Base-by-base conservation (phyloP, 805 yeast genomes). In the Suhomyces prunicola region DNA sequence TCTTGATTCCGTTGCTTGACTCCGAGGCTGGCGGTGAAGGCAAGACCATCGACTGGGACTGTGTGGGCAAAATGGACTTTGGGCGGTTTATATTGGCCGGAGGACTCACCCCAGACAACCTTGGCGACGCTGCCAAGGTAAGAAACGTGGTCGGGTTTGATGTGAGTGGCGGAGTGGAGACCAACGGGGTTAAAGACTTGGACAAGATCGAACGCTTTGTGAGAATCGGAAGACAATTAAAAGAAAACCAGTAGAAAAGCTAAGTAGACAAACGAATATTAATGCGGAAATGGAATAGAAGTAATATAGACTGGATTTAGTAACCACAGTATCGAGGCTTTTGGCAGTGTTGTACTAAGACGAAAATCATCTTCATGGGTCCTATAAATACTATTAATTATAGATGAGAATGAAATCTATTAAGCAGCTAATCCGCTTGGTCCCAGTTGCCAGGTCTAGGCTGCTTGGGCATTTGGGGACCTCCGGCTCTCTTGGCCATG, bases 401-500 rank as follows among this genome's bases (percentile, higher is more conserved):
- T n/a, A n/a, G n/a, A n/a, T n/a, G n/a, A n/a, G n/a, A n/a, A n/a
- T n/a, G n/a, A n/a, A n/a, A n/a, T n/a, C n/a, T n/a, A n/a, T n/a
- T n/a, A n/a, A n/a, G n/a, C n/a, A n/a, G n/a, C n/a, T n/a, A 90
- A 73, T 92, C 97, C 55, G 81, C 97, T 72, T 87, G 94, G 67
- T 91, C 97, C 97, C 97, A 91, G 75, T 90, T 91, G 56, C 97
- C 97, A 46, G 94, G 93, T 70, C 84, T 85, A 60, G 86, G 87
- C 66, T 88, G 96, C 62, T 73, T 68, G 33, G 97, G 97, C 81
- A 91, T 86, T 31, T 77, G 85, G 47, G 99, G 99, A 22, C 99
- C 99, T 59, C 99, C 99, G 2, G 98, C 97, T 69, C 97, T 85
- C 82, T 93, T 93, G 45, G 99, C 98, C 94, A 93, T 94, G 68